A percentile compares a stretch with the other conserved stretches of the same genome.
Conservation (phyloP, 345 rosid species). For the Gossypium australe region DNA sequence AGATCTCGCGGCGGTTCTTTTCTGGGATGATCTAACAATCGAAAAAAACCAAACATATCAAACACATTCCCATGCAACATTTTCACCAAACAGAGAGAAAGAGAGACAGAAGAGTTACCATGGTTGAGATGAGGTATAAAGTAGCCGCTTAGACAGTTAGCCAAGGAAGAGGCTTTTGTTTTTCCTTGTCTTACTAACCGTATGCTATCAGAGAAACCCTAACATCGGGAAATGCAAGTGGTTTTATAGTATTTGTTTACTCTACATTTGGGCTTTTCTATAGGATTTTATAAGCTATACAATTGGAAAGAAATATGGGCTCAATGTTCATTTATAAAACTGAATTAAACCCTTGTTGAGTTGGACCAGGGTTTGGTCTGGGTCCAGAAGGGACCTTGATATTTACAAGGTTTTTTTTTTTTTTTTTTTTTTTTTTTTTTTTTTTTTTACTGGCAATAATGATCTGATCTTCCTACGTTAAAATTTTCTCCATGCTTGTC, state of each 20-base stretch:
- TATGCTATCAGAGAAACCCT: background rate
- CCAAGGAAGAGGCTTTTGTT: background rate
- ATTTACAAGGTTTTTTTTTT: no score
- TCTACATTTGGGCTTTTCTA: background rate
- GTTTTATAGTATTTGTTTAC: background rate
- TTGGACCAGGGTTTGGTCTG: no score
- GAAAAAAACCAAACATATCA: background rate
- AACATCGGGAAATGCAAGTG: background rate
- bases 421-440: no score
- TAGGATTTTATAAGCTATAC: background rate
- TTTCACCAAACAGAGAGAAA: slow-evolving; percentile 1
- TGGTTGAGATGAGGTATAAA: slow-evolving; percentile 13
- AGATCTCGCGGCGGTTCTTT: slow-evolving; percentile 88
- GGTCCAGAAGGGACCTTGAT: no score
- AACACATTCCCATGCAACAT: background rate
- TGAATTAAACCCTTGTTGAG: no score
- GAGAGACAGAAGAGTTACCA: slow-evolving; percentile 22
- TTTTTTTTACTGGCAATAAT: no score
- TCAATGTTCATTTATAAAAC: no score
- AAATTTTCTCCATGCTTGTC: no score
- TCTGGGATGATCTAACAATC: slow-evolving; percentile 64
- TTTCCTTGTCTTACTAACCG: background rate
- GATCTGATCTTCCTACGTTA: no score
- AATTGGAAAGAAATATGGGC: background rate
- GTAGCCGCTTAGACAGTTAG: slow-evolving; percentile 1